phyloP scores from a whole-genome alignment of 352 stramenopile genomes.

The Achlya hypogyna region DNA sequence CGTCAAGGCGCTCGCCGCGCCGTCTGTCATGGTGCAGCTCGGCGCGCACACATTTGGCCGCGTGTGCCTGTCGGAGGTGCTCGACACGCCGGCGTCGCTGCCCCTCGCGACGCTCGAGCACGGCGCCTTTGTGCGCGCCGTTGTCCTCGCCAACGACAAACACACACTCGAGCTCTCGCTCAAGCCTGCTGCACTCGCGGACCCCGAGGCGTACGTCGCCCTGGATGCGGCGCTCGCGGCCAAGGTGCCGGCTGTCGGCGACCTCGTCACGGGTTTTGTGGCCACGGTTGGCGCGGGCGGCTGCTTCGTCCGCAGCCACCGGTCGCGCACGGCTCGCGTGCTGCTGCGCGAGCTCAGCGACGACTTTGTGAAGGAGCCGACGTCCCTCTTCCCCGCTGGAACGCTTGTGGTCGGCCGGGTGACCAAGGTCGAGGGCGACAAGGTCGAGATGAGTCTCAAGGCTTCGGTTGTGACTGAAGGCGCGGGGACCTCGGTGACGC shows the following conservation, averaged over 20 bases:
- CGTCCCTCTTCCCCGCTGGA: constrained; percentile 81
- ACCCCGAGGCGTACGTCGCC: constrained; percentile 44
- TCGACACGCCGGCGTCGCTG: constrained; percentile 20
- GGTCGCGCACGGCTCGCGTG: constrained; percentile 78
- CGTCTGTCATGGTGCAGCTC: constrained; percentile 81
- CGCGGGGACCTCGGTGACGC: constrained; percentile 63
- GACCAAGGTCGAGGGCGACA: constrained; percentile 73
- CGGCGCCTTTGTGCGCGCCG: constrained; percentile 59
- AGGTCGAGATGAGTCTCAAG: constrained; percentile 91
- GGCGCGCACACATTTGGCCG: constrained; percentile 62
- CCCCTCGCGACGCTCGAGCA: constrained; percentile 35
- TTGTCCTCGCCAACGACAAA: constrained; percentile 42
- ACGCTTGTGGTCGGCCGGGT: constrained; percentile 92
- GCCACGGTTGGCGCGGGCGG: constrained; percentile 86
- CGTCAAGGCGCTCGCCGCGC: constrained; percentile 57
- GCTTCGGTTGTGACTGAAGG: constrained; percentile 89
- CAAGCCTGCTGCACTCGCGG: constrained; percentile 42
- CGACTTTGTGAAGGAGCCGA: constrained; percentile 90
- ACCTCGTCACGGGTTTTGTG: constrained; percentile 88
- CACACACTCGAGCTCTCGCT: constrained; percentile 60
- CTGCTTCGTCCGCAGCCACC: constrained; percentile 91
- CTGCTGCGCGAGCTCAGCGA: constrained; percentile 94
- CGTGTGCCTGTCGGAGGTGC: constrained; percentile 71
- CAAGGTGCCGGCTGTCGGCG: constrained; percentile 53
- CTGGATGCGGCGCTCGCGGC: background rate